Percentiles rank a stretch among this genome's conserved stretches.
Conservation (phyloP, 331 rosid species). For the Malus hybrid region DNA sequence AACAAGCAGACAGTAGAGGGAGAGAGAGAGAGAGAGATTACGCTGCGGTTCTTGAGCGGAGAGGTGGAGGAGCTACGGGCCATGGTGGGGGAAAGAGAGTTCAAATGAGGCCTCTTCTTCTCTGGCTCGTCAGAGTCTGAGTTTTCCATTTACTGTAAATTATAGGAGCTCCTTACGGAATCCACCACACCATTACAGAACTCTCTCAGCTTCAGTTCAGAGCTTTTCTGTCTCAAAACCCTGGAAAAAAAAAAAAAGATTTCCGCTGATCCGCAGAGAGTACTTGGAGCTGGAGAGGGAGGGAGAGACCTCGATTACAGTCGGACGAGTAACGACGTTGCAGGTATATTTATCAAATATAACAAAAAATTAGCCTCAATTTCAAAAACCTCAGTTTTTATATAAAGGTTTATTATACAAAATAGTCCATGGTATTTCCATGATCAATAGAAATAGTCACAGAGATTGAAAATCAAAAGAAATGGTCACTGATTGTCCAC, state of each 20-base stretch:
- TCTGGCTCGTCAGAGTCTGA: slow-evolving; percentile 59
- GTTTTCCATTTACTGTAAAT: slow-evolving; percentile 47
- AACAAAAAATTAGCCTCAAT: too few relatives aligned
- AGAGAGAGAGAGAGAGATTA: slow-evolving; percentile 12
- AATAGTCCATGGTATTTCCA: too few relatives aligned
- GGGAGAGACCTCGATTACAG: neutral
- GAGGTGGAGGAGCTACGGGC: slow-evolving; percentile 54
- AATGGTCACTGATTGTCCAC: too few relatives aligned
- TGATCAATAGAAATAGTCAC: too few relatives aligned
- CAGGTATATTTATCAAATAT: too few relatives aligned
- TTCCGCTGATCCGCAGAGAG: neutral
- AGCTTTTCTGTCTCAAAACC: neutral
- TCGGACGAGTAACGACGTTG: neutral
- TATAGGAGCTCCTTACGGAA: slow-evolving; percentile 1
- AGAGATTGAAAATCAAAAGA: too few relatives aligned
- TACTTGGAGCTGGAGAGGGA: neutral
- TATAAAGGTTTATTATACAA: too few relatives aligned
- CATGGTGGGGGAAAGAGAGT: slow-evolving; percentile 42
- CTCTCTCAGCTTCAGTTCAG: neutral
- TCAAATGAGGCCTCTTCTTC: slow-evolving; percentile 77
- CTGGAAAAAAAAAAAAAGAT: neutral
- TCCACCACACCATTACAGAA: slow-evolving; percentile 11
- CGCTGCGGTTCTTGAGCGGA: slow-evolving; percentile 37
- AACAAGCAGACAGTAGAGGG: neutral
- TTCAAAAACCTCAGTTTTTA: too few relatives aligned